Conservation (phyloP, 2,329 filamentous ascomycete species). For the Botrytis fabae region DNA sequence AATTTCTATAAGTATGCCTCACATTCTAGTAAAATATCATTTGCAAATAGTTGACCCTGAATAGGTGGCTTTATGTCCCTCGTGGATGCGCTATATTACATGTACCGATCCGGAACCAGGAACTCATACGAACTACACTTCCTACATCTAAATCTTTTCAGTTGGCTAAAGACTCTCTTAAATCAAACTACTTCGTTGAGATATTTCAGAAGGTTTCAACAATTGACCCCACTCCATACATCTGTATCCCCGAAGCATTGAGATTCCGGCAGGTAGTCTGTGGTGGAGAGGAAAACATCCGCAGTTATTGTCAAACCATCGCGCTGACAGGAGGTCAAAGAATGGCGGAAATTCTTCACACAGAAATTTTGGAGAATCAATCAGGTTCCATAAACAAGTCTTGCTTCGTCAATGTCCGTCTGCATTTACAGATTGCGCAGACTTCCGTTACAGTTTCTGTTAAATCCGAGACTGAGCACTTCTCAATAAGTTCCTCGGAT, state of each 20-base stretch:
- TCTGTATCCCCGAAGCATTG: slow-evolving; percentile 71
- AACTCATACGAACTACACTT: slow-evolving; percentile 68
- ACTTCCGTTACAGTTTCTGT: not conserved
- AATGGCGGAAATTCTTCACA: slow-evolving; percentile 64
- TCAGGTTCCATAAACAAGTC: not conserved
- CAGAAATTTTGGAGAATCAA: slow-evolving; percentile 49
- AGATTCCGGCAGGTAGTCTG: slow-evolving; percentile 66
- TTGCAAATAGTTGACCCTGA: not conserved
- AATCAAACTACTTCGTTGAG: slow-evolving; percentile 54
- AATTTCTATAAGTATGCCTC: slow-evolving; percentile 84
- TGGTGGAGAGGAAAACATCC: slow-evolving; percentile 72
- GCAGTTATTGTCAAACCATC: slow-evolving; percentile 61
- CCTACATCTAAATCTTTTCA: slow-evolving; percentile 78
- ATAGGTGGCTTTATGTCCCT: slow-evolving; percentile 72
- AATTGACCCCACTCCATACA: slow-evolving; percentile 67
- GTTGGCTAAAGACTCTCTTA: slow-evolving; percentile 40
- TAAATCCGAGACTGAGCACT: not conserved
- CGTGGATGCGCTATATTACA: slow-evolving; percentile 79
- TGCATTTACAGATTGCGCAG: slow-evolving; percentile 50
- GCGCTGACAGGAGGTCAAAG: slow-evolving; percentile 62
- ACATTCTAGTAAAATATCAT: not conserved
- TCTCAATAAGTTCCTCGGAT: not conserved
- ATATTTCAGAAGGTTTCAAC: slow-evolving; percentile 80
- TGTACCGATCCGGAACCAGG: slow-evolving; percentile 74
- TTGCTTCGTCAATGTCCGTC: slow-evolving; percentile 60